These are phyloP conservation scores for Pichia thaimueangensis DNA, from an alignment of 805 yeast species.

Conservation along the genomic window DNA sequence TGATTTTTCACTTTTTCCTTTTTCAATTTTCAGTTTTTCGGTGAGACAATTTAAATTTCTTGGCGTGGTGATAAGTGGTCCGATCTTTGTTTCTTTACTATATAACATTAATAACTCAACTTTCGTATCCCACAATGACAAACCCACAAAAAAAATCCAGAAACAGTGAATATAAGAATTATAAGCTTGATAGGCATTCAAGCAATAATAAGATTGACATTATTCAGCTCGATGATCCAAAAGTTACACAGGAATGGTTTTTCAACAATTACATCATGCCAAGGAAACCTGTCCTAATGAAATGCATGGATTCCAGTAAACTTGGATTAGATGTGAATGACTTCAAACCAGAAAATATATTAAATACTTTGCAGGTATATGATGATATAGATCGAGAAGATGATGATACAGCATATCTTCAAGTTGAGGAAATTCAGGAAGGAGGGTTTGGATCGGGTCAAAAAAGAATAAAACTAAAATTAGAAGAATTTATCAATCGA, in stretches of 20 bases:
- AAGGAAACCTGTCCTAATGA: constrained; percentile 14
- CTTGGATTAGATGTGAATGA: constrained; percentile 5
- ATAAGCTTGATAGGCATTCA: constrained; percentile 2
- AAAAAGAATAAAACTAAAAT: constrained; percentile 43
- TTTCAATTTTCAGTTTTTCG: too few species aligned
- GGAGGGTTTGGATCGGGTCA: constrained; percentile 70
- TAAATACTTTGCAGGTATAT: constrained; percentile 9
- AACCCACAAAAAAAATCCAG: constrained; percentile 1
- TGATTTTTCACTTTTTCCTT: too few species aligned
- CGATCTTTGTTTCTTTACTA: too few species aligned
- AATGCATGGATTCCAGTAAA: neutral
- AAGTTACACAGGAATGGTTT: constrained; percentile 12
- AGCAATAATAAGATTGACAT: constrained; percentile 6
- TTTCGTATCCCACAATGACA: neutral
- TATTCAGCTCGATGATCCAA: constrained; percentile 9
- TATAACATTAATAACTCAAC: too few species aligned
- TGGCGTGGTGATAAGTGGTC: too few species aligned
- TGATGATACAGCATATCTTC: constrained; percentile 24
- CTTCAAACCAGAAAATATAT: constrained; percentile 10
- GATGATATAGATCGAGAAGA: neutral
- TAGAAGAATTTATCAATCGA: constrained; percentile 41
- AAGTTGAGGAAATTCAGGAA: constrained; percentile 50
- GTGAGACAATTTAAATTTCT: too few species aligned
- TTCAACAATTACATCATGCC: constrained; percentile 11
- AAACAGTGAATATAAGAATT: constrained; percentile 4